phyloP scores from a whole-genome alignment of 257 asterid species.

The Cordia subcordata region DNA sequence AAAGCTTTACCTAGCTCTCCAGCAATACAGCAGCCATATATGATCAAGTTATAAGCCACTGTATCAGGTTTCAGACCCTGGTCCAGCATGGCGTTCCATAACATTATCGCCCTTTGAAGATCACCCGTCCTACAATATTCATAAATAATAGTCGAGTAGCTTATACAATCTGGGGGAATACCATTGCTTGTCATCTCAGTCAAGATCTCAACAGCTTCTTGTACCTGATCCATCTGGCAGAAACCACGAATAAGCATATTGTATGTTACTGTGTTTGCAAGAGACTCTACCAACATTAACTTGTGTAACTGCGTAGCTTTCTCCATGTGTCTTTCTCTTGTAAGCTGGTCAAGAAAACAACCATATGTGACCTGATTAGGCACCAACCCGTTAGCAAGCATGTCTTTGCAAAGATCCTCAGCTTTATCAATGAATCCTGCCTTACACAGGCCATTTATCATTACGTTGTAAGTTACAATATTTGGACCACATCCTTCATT shows the following conservation, averaged over 20 bases:
- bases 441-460: slow-evolving; percentile 68
- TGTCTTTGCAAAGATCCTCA: slow-evolving; percentile 50
- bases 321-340: slow-evolving; percentile 56
- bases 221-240: slow-evolving; percentile 54
- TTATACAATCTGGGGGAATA: slow-evolving; percentile 63
- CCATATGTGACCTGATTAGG: slow-evolving; percentile 76
- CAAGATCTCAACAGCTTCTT: slow-evolving; percentile 45
- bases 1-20: slow-evolving; percentile 60
- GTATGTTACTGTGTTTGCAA: slow-evolving; percentile 63
- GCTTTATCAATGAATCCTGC: slow-evolving; percentile 60
- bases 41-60: slow-evolving; percentile 67
- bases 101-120: slow-evolving; percentile 48
- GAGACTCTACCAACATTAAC: slow-evolving; percentile 41
- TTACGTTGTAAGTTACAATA: slow-evolving; percentile 54
- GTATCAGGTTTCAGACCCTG: slow-evolving; percentile 64
- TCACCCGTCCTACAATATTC: slow-evolving; percentile 62
- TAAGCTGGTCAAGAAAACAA: slow-evolving; percentile 74
- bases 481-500: slow-evolving; percentile 61
- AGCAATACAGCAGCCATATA: slow-evolving; percentile 57
- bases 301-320: slow-evolving; percentile 61
- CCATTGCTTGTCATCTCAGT: slow-evolving; percentile 55
- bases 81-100: slow-evolving; percentile 70
- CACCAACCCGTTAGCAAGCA: slow-evolving; percentile 47
- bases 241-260: slow-evolving; percentile 75
- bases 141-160: slow-evolving; percentile 62